Evolutionary conservation across 306 rosid genomes (phyloP), one percentile per base, ranked within the genome.

Genomic region (Cucumis cinereus): DNA sequence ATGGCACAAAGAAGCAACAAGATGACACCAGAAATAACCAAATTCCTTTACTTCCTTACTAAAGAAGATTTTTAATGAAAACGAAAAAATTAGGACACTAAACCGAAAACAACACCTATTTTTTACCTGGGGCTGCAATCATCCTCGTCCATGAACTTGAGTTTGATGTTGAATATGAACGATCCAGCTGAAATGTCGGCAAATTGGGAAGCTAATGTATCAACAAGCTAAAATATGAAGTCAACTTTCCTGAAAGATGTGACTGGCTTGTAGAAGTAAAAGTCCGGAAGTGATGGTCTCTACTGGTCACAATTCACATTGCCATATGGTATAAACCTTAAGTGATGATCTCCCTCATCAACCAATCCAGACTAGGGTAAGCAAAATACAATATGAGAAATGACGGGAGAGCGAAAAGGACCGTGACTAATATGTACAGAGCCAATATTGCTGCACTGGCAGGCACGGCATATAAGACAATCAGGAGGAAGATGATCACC

Each of bases 351-450:
- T 93, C 98, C 79, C 92, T 85, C 80, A 93, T 89, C 79, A 93
- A 93, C 98, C 98, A 93, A 82, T 93, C 98, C 92, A 93, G 84
- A 84, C 96, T 91, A 33, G 98, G 97, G 83, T 93, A 93, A 78
- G 98, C 88, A 64, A 93, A 93, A 90, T 91, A 93, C 89, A 93
- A 49, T 52, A 93, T 85, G 78, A 91, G 96, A 83, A 93, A 91
- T 4, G 98, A 91, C 0, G 98, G 98, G 50, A 93, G 86, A 26
- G 98, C 98, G 74, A 93, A 91, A 80, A 93, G 89, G 75, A 90
- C 80, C 0, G 98, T 93, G 82, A 88, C 85, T 40, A 93, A 87
- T 83, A 91, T 50, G 88, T 91, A 93, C 79, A 91, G 59, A 63
- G 98, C 98, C 84, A 93, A 82, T 76, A 93, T 79, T 80, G 84